Evolutionary conservation across 148 eudicot genomes (phyloP).

Genomic region (Rheum nobile): DNA sequence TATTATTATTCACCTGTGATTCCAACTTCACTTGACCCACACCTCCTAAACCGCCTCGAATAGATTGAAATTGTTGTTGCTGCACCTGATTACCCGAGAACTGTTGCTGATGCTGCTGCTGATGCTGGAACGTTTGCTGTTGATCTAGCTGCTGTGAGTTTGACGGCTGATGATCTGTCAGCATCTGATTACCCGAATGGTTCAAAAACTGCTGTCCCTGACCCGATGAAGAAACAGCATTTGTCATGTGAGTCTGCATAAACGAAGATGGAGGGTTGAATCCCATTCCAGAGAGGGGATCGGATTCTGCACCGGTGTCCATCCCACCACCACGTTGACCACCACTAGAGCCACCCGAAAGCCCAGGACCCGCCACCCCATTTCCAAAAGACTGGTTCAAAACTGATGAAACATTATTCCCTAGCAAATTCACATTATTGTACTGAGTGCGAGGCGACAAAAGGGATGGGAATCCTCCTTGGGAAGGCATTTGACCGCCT

Average conservation of each 20-base stretch:
- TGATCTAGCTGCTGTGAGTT: slow-evolving; percentile 29
- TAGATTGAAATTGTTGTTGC: slow-evolving; percentile 45
- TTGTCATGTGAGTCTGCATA: slow-evolving; percentile 28
- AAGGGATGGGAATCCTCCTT: slow-evolving; percentile 56
- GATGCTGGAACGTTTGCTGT: slow-evolving; percentile 50
- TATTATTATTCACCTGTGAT: slow-evolving; percentile 50
- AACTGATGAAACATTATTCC: slow-evolving; percentile 67
- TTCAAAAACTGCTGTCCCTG: slow-evolving; percentile 45
- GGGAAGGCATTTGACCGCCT: slow-evolving; percentile 58
- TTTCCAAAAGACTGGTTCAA: slow-evolving; percentile 72
- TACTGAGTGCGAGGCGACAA: slow-evolving; percentile 62
- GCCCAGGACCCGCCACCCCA: slow-evolving; percentile 45
- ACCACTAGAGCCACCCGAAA: slow-evolving; percentile 33
- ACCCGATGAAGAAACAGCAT: slow-evolving; percentile 26
- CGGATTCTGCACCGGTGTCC: slow-evolving; percentile 59
- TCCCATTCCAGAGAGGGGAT: slow-evolving; percentile 70
- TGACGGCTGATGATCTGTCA: slow-evolving; percentile 49
- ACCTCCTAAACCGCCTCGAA: slow-evolving; percentile 44
- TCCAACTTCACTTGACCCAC: slow-evolving; percentile 56
- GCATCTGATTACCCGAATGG: slow-evolving; percentile 44
- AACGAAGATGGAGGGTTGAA: slow-evolving; percentile 33
- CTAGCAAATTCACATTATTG: slow-evolving; percentile 64
- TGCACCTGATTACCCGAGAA: slow-evolving; percentile 34
- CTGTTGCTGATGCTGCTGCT: slow-evolving; percentile 42
- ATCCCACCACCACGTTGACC: slow-evolving; percentile 32